A percentile compares a stretch with the other conserved stretches of the same genome.
phyloP scores from a whole-genome alignment of 2,329 filamentous ascomycete species.

The Colletotrichum eleusines region DNA sequence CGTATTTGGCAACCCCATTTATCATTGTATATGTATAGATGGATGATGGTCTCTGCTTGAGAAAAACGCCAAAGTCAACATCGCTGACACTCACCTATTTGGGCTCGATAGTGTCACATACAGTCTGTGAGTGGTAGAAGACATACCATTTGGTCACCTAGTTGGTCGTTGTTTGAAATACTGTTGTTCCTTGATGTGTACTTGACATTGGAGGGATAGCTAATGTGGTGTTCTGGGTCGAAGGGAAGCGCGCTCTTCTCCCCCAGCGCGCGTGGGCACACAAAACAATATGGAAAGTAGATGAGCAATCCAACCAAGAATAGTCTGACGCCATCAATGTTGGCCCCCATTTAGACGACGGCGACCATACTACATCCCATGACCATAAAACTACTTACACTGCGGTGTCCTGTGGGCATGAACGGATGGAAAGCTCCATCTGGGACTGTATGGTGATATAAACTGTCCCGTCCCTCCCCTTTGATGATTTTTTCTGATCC shows the following conservation, averaged over 20 bases:
- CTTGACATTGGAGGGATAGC: neutral
- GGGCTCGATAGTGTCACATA: neutral
- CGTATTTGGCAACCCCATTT: neutral
- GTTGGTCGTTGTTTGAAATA: neutral
- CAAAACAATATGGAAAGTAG: neutral
- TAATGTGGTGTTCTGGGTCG: neutral
- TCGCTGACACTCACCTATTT: constrained; percentile 48
- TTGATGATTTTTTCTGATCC: no score
- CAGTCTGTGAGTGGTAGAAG: neutral
- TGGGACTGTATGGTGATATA: no score
- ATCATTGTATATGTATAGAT: no score
- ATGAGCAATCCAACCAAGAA: neutral
- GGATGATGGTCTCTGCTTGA: neutral
- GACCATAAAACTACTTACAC: no score
- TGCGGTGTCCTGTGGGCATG: no score
- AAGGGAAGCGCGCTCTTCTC: neutral
- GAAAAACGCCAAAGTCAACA: constrained; percentile 44
- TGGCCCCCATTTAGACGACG: neutral
- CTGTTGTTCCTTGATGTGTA: neutral
- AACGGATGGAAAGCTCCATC: no score
- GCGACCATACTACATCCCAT: neutral
- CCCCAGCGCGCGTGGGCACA: neutral
- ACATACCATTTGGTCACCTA: neutral
- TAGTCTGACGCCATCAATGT: neutral
- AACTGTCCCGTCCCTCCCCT: no score